Base-by-base conservation (phyloP, 1,139 yeast genomes). In the Saccharomyces hybrid region DNA sequence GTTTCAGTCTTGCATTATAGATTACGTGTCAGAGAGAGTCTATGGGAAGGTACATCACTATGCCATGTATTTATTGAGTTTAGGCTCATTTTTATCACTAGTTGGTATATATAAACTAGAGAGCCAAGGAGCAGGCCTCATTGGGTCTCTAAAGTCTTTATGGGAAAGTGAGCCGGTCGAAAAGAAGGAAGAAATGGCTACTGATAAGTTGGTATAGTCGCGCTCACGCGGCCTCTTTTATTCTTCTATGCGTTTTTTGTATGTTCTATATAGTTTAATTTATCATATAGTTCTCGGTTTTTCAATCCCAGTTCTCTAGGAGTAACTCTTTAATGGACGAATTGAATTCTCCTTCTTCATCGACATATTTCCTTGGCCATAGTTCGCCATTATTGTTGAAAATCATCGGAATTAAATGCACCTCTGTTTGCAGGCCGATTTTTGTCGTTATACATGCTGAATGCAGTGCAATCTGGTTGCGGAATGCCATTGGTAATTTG, bases 21-120 rank as follows among this genome's bases (percentile, higher is more conserved):
- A 38, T 9, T 85, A 85, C 72, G 83, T 85, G 55, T 90, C 89
- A 44, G 69, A 74, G 61, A 75, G 91, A 73, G 86, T 82, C 24
- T 85, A 81, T 65, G 89, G 89, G 34, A 66, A 74, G 34, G 80
- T 78, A 77, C 82, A 84, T 70, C 75, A 74, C 60, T 73, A 73
- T 59, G 88, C 87, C 59, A 73, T 77, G 73, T 76, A 78, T 64
- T 68, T 83, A 60, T 76, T 85, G 67, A 73, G 80, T 28, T 70
- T 83, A n/a, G 90, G 90, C 55, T 75, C 87, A 9, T 72, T 75
- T 34, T 72, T 83, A 51, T 80, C 83, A 14, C 80, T 78, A 53
- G 82, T 82, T 65, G 91, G 91, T 60, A 71, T 84, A 56, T 85
- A 84, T 68, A 69, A 76, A 54, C 71, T 84, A 58, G 89, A 84